Conservation (phyloP, 1,139 yeast species). For the Hyphopichia fennica region DNA sequence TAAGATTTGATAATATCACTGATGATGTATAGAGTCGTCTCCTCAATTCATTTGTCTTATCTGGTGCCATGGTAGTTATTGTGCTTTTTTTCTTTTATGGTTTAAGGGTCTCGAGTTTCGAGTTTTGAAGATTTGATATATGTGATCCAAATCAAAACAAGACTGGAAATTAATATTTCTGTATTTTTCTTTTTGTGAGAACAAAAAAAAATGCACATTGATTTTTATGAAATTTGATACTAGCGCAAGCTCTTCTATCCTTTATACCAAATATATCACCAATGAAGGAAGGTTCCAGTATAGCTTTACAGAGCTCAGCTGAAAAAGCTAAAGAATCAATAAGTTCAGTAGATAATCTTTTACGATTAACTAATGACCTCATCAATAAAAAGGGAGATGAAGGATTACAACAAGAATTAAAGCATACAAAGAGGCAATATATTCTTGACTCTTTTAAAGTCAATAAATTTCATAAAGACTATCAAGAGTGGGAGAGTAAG, state of each 20-base stretch:
- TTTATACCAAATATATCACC: too few species aligned
- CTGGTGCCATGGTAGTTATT: not conserved
- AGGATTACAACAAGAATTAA: conserved; percentile 5
- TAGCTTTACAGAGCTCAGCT: conserved; percentile 1
- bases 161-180: not conserved
- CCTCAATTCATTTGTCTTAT: conserved; percentile 14
- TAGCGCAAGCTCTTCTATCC: too few species aligned
- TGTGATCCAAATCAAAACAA: not conserved
- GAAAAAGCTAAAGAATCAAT: conserved; percentile 10
- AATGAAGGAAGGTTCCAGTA: not conserved
- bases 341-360: conserved; percentile 15
- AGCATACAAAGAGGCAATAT: conserved; percentile 19
- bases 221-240: too few species aligned
- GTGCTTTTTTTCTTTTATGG: too few species aligned
- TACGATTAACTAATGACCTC: conserved; percentile 8
- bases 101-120: too few species aligned
- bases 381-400: conserved; percentile 9
- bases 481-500: conserved; percentile 30
- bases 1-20: conserved; percentile 35
- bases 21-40: conserved; percentile 26
- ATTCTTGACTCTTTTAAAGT: conserved; percentile 38
- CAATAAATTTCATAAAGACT: conserved; percentile 30
- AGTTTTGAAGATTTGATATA: too few species aligned
- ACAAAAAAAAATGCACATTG: not conserved
- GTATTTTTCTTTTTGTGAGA: not conserved